phyloP scores from a whole-genome alignment of 2,329 filamentous ascomycete genomes.

The Ophiostoma quercus region DNA sequence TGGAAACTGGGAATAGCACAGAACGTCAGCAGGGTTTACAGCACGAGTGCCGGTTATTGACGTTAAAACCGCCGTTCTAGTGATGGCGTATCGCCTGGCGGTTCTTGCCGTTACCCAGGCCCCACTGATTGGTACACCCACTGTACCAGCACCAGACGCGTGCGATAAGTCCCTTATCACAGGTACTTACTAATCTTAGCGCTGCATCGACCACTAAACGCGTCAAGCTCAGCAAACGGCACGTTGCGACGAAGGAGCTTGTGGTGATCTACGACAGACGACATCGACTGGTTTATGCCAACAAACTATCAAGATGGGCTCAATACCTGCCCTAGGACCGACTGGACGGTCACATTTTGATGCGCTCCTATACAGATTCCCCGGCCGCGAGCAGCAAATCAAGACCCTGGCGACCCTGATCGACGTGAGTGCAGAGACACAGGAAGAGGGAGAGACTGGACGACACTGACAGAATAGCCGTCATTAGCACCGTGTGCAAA shows the following conservation, averaged over 20 bases:
- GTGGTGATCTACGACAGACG: not conserved
- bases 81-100: not conserved
- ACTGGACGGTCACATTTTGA: not conserved
- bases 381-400: constrained; percentile 56
- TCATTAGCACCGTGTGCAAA: constrained; percentile 64
- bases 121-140: not conserved
- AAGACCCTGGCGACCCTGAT: constrained; percentile 53
- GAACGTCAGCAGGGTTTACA: too few species aligned
- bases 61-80: not conserved
- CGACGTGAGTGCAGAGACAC: constrained; percentile 37
- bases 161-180: not conserved
- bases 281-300: not conserved
- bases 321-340: not conserved
- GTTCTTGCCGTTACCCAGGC: not conserved
- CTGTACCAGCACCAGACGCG: not conserved
- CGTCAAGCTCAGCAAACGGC: not conserved
- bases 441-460: not conserved
- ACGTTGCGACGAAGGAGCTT: not conserved
- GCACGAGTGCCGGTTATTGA: too few species aligned
- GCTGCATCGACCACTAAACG: constrained; percentile 9
- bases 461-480: constrained; percentile 41
- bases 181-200: constrained; percentile 12
- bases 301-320: not conserved
- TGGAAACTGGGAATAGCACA: too few species aligned
- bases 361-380: constrained; percentile 44